These are phyloP conservation scores for Straminergon stramineum DNA, from an alignment of 225 moss, liverwort and hornwort species.

Conservation along the genomic window DNA sequence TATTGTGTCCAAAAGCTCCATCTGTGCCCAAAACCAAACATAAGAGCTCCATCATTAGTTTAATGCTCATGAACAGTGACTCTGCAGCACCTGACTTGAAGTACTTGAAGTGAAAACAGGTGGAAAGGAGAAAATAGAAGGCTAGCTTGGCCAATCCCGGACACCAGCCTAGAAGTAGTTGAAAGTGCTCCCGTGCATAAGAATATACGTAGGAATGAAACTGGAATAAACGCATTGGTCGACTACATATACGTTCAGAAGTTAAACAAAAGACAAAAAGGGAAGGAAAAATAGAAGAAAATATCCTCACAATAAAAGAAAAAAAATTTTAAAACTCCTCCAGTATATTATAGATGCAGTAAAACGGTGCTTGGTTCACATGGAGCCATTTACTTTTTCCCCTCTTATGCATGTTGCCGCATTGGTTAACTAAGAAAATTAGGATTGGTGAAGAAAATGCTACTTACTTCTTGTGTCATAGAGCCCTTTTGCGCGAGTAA, in stretches of 20 bases:
- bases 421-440: not conserved
- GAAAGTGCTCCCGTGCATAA: not conserved
- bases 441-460: not conserved
- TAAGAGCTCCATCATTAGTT: not conserved
- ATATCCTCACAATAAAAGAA: not conserved
- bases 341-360: not conserved
- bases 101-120: not conserved
- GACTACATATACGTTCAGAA: not conserved
- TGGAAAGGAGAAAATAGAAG: not conserved
- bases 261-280: not conserved
- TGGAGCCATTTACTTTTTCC: not conserved
- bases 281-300: not conserved
- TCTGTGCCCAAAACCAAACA: constrained; percentile 12
- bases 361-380: not conserved
- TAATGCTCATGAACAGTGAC: not conserved
- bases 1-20: constrained; percentile 64
- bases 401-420: not conserved
- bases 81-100: not conserved
- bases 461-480: constrained; percentile 55
- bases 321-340: not conserved
- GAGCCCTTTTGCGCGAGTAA: constrained; percentile 57
- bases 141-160: not conserved
- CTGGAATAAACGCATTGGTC: not conserved
- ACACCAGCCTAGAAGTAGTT: not conserved
- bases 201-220: not conserved